Base-by-base conservation (phyloP, 371 early-diverging fungal species). In the Mucor indicus region DNA sequence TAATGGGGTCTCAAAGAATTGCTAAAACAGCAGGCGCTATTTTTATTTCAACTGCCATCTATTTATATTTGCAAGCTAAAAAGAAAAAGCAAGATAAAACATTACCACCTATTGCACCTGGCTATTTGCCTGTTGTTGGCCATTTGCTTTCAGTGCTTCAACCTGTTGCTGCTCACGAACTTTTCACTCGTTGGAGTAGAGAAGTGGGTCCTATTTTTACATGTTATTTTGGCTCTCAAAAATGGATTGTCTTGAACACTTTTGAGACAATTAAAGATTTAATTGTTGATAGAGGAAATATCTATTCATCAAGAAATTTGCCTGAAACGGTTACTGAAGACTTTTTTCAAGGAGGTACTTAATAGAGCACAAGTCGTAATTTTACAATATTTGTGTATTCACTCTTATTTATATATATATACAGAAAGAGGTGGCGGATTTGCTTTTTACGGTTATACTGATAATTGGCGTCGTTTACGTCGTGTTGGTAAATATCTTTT, bases 401-500 rank as follows among this genome's bases (percentile, higher is more conserved):
- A 16, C 24, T 38, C 35, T n/a, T 33, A 11, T 6, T 29, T 11
- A 30, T 21, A 25, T 19, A 19, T 29, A 4, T 11, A 25, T 17
- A 27, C 60, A 66, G 67, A 68, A 19, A 61, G 63, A 24, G 77
- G 77, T 35, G 73, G 73, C 13, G 68, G 63, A 1, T 72, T 77
- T 57, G 73, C 77, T 0, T 72, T 72, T 38, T 67, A 59, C 53
- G 60, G 69, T n/a, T 72, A 77, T 49, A 69, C 67, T 16, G 45
- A 48, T 16, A 47, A 56, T 16, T 77, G 77, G 77, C 53, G 73
- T 20, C 22, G 54, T 12, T 40, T 77, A 17, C 60, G 77, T 12
- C 60, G 69, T 19, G 55, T 76, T 21, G 72, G 76, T 72, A 54
- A 62, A 46, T 27, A 29, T 8, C 30, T 29, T 29, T 29, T 29